Evolutionary conservation across 2,329 filamentous ascomycete species (phyloP).

Genomic region (Stachybotrys chartarum): DNA sequence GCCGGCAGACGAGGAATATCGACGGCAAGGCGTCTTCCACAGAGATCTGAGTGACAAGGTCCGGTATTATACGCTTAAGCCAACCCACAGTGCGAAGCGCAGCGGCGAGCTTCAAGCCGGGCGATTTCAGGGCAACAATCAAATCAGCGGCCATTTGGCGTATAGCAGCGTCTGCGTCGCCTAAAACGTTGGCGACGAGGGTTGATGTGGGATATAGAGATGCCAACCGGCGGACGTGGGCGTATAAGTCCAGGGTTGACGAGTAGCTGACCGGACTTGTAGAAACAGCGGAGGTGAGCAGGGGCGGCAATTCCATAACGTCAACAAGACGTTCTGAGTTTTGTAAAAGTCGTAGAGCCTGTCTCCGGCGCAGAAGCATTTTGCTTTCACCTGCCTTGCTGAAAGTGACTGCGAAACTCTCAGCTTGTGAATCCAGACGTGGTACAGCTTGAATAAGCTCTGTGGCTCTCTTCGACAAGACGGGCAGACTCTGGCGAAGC

Average conservation of each 20-base stretch:
- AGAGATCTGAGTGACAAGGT: constrained; percentile 40
- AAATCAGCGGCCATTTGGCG: constrained; percentile 82
- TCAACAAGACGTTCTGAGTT: constrained; percentile 89
- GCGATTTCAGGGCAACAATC: constrained; percentile 67
- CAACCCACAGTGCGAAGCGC: constrained; percentile 88
- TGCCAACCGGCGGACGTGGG: constrained; percentile 84
- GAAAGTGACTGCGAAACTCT: constrained; percentile 77
- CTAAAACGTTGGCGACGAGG: constrained; percentile 64
- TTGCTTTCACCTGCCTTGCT: constrained; percentile 64
- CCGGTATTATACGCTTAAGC: constrained; percentile 79
- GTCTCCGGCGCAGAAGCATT: constrained; percentile 66
- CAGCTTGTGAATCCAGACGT: constrained; percentile 68
- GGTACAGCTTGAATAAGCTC: constrained; percentile 69
- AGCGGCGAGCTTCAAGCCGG: constrained; percentile 77
- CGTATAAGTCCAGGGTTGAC: constrained; percentile 81
- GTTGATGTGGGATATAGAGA: constrained; percentile 74
- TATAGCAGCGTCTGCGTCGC: constrained; percentile 80
- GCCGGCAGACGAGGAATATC: constrained; percentile 79
- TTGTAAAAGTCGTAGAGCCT: constrained; percentile 71
- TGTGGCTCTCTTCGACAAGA: constrained; percentile 56
- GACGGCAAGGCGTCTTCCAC: constrained; percentile 67
- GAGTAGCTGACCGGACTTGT: constrained; percentile 68
- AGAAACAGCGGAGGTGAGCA: constrained; percentile 74
- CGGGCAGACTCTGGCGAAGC: constrained; percentile 64
- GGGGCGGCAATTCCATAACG: constrained; percentile 79